Evolutionary conservation across 2,329 filamentous ascomycete genomes (phyloP).

Genomic region (Fonsecaea pedrosoi): DNA sequence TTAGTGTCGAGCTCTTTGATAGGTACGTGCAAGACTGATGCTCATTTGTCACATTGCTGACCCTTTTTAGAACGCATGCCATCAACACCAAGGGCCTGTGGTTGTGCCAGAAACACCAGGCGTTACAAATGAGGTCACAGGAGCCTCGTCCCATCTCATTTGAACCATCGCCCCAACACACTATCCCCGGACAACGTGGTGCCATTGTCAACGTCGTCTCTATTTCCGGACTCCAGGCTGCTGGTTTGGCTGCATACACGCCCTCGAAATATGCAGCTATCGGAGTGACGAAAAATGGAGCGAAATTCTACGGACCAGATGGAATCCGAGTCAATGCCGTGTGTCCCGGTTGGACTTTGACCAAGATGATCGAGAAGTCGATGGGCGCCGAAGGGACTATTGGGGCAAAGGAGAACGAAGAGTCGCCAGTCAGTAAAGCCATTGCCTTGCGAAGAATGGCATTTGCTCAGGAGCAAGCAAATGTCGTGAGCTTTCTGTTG

Average conservation of each 20-base stretch:
- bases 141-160: constrained; percentile 27
- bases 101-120: constrained; percentile 34
- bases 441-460: constrained; percentile 33
- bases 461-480: constrained; percentile 34
- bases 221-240: constrained; percentile 30
- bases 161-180: constrained; percentile 15
- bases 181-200: constrained; percentile 32
- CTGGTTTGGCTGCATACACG: constrained; percentile 32
- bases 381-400: constrained; percentile 34
- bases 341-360: constrained; percentile 37
- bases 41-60: neutral
- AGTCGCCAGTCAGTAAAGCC: constrained; percentile 25
- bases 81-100: constrained; percentile 33
- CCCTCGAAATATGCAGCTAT: constrained; percentile 32
- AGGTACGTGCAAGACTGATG: constrained; percentile 16
- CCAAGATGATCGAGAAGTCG: constrained; percentile 29
- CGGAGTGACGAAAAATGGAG: constrained; percentile 35
- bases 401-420: constrained; percentile 33
- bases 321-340: constrained; percentile 35
- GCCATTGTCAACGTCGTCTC: constrained; percentile 34
- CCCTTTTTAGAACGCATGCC: constrained; percentile 22
- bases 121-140: constrained; percentile 33
- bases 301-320: constrained; percentile 33
- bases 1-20: constrained; percentile 32
- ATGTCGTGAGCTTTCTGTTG: constrained; percentile 33